These are phyloP conservation scores for Metschnikowia arizonensis DNA, from an alignment of 805 yeast species.

Conservation along the genomic window DNA sequence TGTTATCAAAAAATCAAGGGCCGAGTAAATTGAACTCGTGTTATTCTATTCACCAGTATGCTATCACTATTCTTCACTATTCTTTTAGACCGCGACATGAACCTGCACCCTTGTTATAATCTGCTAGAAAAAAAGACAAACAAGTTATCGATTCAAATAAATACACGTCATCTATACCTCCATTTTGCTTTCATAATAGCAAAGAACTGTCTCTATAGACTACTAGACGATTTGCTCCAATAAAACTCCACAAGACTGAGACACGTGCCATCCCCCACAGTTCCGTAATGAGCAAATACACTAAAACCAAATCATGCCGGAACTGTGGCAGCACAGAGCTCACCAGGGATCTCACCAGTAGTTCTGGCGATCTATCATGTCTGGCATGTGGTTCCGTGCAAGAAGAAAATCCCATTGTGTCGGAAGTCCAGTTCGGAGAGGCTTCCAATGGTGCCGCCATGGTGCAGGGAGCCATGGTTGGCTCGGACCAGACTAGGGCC, in stretches of 20 bases:
- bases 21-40: no score
- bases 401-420: conserved; percentile 91
- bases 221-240: not conserved
- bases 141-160: not conserved
- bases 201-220: not conserved
- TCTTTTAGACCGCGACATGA: not conserved
- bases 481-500: conserved; percentile 79
- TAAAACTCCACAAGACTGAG: not conserved
- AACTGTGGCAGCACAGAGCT: conserved; percentile 17
- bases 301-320: conserved; percentile 13
- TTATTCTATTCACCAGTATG: no score
- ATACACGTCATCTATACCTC: not conserved
- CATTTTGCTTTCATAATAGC: not conserved
- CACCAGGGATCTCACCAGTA: conserved; percentile 16
- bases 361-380: conserved; percentile 73
- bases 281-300: conserved; percentile 9
- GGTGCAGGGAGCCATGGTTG: conserved; percentile 91
- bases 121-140: conserved; percentile 2
- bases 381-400: conserved; percentile 78
- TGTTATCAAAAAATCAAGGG: no score
- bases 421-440: conserved; percentile 94
- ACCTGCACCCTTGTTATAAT: conserved; percentile 3
- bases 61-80: not conserved
- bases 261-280: not conserved
- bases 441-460: conserved; percentile 90